Conservation (phyloP, 202 grass and related monocot species). For the Schoenoplectus tabernaemontani region DNA sequence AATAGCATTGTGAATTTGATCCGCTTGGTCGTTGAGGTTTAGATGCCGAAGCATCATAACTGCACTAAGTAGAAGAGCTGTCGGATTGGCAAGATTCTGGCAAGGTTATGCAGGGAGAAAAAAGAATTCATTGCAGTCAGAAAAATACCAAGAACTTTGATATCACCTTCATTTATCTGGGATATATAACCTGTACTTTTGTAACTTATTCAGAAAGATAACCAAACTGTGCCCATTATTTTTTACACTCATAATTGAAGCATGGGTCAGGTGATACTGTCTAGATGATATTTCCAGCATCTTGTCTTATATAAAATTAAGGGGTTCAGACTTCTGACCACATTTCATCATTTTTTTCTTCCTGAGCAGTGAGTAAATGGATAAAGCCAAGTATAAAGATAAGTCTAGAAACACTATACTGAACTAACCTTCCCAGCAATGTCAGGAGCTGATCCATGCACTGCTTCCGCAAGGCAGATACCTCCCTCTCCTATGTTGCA, state of each 20-base stretch:
- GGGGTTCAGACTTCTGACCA: no score
- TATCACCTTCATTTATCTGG: not conserved
- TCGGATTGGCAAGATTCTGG: slow-evolving; percentile 92
- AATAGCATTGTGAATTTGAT: slow-evolving; percentile 78
- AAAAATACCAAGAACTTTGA: not conserved
- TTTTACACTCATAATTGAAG: not conserved
- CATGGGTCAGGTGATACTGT: not conserved
- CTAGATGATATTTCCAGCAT: no score
- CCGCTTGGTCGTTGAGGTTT: slow-evolving; percentile 64
- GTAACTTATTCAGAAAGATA: not conserved
- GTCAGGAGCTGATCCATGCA: slow-evolving; percentile 96
- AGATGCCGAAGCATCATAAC: slow-evolving; percentile 98
- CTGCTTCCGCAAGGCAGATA: slow-evolving; percentile 89
- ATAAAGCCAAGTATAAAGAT: no score
- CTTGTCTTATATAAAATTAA: no score
- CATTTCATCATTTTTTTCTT: no score
- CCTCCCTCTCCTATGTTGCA: slow-evolving; percentile 98
- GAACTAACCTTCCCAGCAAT: slow-evolving; percentile 78
- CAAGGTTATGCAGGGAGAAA: not conserved
- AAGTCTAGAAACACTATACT: not conserved
- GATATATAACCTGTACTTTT: not conserved
- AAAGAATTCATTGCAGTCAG: not conserved
- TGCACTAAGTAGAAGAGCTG: slow-evolving; percentile 80
- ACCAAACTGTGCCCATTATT: not conserved
- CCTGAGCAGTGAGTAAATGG: no score